Base-by-base conservation (phyloP, 495 filamentous ascomycete genomes). In the Aspergillus nanangensis region DNA sequence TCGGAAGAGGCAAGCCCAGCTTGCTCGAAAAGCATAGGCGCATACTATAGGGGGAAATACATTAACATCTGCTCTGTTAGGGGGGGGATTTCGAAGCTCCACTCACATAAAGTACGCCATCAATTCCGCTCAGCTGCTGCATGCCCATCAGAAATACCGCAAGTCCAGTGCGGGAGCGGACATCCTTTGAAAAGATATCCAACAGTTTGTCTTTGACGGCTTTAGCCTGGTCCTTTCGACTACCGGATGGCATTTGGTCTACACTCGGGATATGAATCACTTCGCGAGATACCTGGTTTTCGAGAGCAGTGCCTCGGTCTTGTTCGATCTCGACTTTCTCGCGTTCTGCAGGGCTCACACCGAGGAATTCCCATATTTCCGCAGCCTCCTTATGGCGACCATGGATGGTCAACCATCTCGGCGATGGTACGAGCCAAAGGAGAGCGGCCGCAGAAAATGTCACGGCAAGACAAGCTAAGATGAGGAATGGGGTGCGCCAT, bases 401-500 rank as follows among this genome's bases (percentile, higher is more conserved):
- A 18, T 68, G 61, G 8, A 68, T 50, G 4, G 64, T 58, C 25
- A 79, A 56, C 76, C 75, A 79, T 20, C 74, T 67, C 3, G 76
- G 76, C n/a, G 72, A 76, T 1, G 52, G 52, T 0, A 73, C 66
- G 9, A 80, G 59, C 19, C 65, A 62, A 11, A 75, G 41, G 1
- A 61, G 47, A 1, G 70, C 68, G 5, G 52, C 52, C 3, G 54
- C 56, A 0, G 69, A 64, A 10, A 76, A 67, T 1, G 65, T 27
- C 23, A 70, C 54, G 8, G 69, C 70, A 2, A 77, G 48, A 18
- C 58, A 38, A 0, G 72, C 65, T 29, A 79, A 63, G 2, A 79
- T 37, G 3, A 70, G 57, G 21, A 75, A 80, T 0, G 80, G 80
- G 0, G 72, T 46, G 4, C 82, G 67, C 82, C 82, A 84, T 4